A percentile compares a stretch with the other conserved stretches of the same genome.
Conservation (phyloP, 1,284 basidiomycete genomes). For the Puccinia horiana region DNA sequence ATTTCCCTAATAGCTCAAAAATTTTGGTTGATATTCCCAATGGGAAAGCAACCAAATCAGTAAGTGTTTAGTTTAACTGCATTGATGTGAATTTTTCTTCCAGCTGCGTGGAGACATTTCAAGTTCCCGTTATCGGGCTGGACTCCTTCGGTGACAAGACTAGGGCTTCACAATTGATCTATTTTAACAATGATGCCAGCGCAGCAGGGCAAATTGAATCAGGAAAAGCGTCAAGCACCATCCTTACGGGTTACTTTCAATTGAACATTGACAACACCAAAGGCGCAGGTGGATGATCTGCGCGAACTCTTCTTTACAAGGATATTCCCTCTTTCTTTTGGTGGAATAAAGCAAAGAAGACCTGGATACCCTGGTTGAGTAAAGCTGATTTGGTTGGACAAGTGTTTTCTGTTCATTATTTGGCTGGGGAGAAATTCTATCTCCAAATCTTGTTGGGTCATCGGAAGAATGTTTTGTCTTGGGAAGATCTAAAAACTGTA, state of each 20-base stretch:
- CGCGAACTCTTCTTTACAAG: not conserved
- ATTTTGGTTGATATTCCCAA: too few species aligned
- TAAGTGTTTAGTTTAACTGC: too few species aligned
- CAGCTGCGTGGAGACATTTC: constrained; percentile 4
- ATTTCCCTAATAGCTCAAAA: too few species aligned
- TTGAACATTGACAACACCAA: not conserved
- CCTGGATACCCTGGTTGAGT: not conserved
- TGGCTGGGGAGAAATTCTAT: not conserved
- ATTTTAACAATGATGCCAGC: not conserved
- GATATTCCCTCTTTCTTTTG: not conserved
- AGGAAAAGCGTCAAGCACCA: not conserved
- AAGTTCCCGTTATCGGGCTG: not conserved
- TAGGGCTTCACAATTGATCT: not conserved
- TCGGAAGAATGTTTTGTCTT: not conserved
- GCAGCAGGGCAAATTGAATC: not conserved
- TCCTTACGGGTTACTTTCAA: not conserved
- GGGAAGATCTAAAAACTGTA: not conserved
- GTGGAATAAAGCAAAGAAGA: not conserved
- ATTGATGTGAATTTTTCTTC: too few species aligned
- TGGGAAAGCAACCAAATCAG: too few species aligned
- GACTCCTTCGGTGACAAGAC: not conserved
- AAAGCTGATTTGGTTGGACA: not conserved
- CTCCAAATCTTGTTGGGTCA: not conserved
- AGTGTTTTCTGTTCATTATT: not conserved
- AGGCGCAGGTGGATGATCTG: not conserved